phyloP scores from a whole-genome alignment of 805 yeast genomes.

The Jamesozyma rosinii region DNA sequence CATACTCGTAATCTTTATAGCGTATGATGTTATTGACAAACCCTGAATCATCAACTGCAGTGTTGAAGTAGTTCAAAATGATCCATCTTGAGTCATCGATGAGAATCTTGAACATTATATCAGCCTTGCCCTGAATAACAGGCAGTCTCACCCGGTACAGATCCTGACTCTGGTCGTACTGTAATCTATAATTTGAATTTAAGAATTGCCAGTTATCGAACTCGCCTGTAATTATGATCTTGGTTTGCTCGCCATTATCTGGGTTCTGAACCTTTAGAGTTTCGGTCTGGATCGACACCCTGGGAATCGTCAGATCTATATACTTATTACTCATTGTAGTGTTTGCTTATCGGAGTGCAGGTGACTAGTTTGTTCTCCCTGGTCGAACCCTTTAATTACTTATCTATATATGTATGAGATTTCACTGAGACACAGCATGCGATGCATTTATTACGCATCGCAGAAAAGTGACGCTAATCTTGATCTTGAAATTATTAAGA shows the following conservation, averaged over 20 bases:
- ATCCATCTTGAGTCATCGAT: conserved; percentile 22
- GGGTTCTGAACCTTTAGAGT: not conserved
- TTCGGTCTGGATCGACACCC: not conserved
- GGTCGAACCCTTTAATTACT: not conserved
- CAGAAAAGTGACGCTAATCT: not conserved
- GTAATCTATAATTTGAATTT: conserved; percentile 9
- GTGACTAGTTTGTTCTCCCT: too few species aligned
- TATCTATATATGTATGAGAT: not conserved
- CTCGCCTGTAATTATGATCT: conserved; percentile 23
- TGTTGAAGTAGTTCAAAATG: conserved; percentile 20
- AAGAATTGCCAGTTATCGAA: conserved; percentile 24
- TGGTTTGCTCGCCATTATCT: not conserved
- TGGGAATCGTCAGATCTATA: not conserved
- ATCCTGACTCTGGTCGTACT: conserved; percentile 8
- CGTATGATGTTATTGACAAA: conserved; percentile 18
- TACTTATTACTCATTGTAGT: not conserved
- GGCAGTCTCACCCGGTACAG: conserved; percentile 16
- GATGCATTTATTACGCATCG: not conserved
- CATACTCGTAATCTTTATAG: conserved; percentile 9
- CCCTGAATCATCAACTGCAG: conserved; percentile 17
- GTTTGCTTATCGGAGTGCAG: too few species aligned
- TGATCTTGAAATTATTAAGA: too few species aligned
- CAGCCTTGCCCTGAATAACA: conserved; percentile 6
- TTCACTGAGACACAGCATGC: not conserved
- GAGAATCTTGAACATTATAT: conserved; percentile 17